These are phyloP conservation scores for Allium sativum DNA, from an alignment of 106 monocot species.

Conservation along the genomic window DNA sequence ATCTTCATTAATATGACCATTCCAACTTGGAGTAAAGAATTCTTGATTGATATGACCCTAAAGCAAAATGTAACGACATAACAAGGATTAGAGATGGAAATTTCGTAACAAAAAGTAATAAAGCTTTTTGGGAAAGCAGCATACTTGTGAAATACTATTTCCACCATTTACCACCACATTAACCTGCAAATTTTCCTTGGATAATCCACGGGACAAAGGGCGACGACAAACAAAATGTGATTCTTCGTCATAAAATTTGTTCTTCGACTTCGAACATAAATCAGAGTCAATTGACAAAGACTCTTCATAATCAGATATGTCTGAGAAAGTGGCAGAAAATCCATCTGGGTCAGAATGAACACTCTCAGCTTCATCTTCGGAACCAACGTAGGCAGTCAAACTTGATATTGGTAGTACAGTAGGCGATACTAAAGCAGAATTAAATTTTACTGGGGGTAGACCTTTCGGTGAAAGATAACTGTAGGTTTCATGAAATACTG, in stretches of 20 bases:
- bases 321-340: conserved; percentile 39
- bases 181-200: conserved; percentile 63
- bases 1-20: conserved; percentile 13
- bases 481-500: conserved; percentile 14
- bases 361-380: conserved; percentile 57
- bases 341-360: conserved; percentile 39
- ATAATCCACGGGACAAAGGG: conserved; percentile 35
- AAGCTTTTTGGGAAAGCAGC: too few relatives aligned
- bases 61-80: conserved; percentile 1
- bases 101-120: too few relatives aligned
- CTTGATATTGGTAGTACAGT: conserved; percentile 32
- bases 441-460: conserved; percentile 36
- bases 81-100: background rate
- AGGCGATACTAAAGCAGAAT: conserved; percentile 33
- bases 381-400: conserved; percentile 21
- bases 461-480: conserved; percentile 32
- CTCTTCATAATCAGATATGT: conserved; percentile 44
- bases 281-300: conserved; percentile 39
- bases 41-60: conserved; percentile 27
- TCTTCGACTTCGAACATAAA: conserved; percentile 25
- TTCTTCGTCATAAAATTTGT: conserved; percentile 27
- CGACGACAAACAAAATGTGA: conserved; percentile 8
- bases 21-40: conserved; percentile 11
- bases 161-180: conserved; percentile 20
- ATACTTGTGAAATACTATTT: background rate